A percentile compares a stretch with the other conserved stretches of the same genome.
These are phyloP conservation scores for Sugiyamaella valdiviana DNA, from an alignment of 805 yeast species.

Conservation along the genomic window DNA sequence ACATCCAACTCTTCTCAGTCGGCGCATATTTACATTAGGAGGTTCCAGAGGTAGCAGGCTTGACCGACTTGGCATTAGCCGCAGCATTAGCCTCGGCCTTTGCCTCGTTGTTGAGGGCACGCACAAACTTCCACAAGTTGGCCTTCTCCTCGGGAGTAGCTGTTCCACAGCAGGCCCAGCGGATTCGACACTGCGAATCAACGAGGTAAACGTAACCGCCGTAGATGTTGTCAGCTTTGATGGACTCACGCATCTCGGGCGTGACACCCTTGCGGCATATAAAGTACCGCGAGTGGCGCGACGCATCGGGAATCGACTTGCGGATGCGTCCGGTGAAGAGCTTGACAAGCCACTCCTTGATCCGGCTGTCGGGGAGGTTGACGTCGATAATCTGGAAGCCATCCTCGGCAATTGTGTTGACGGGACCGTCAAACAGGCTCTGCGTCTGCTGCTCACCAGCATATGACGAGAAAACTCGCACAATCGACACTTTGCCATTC, in stretches of 20 bases:
- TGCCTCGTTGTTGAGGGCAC: slow-evolving; percentile 46
- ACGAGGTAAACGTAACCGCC: slow-evolving; percentile 80
- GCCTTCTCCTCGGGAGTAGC: slow-evolving; percentile 61
- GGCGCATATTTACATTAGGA: too few relatives aligned
- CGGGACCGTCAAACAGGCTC: slow-evolving; percentile 48
- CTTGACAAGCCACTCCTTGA: slow-evolving; percentile 60
- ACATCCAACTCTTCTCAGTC: too few relatives aligned
- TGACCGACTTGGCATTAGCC: too few relatives aligned
- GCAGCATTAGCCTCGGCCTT: not conserved
- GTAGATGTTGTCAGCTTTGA: slow-evolving; percentile 65
- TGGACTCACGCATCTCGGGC: slow-evolving; percentile 48
- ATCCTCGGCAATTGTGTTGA: slow-evolving; percentile 35
- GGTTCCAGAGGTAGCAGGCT: too few relatives aligned
- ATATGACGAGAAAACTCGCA: slow-evolving; percentile 59
- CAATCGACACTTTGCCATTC: slow-evolving; percentile 50
- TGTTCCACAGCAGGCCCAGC: slow-evolving; percentile 90
- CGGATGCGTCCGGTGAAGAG: slow-evolving; percentile 43
- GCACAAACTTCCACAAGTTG: slow-evolving; percentile 59
- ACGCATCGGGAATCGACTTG: slow-evolving; percentile 37
- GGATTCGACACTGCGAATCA: slow-evolving; percentile 64
- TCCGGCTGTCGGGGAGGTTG: slow-evolving; percentile 64
- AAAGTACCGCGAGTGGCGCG: slow-evolving; percentile 54
- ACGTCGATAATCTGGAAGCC: slow-evolving; percentile 68
- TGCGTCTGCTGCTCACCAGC: slow-evolving; percentile 65
- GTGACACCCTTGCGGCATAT: slow-evolving; percentile 56